These are phyloP conservation scores for Aspergillus unguis DNA, from an alignment of 2,329 filamentous ascomycete species.

Conservation along the genomic window DNA sequence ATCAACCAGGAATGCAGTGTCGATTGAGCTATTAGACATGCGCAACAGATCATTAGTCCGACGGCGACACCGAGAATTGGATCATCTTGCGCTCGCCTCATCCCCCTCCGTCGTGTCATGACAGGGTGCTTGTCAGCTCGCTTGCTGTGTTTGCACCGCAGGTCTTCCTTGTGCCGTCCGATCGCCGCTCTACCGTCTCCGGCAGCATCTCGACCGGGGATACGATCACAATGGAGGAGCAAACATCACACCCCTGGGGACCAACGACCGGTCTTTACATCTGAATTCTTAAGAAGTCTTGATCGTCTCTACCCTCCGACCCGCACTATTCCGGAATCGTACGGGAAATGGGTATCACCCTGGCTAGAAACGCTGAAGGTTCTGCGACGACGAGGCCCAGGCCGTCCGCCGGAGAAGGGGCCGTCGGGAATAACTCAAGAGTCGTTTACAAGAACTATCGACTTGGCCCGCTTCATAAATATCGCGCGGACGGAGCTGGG, in stretches of 20 bases:
- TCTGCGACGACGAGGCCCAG: conserved; percentile 20
- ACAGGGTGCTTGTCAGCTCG: conserved; percentile 39
- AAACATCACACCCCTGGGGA: conserved; percentile 18
- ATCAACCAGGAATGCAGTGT: conserved; percentile 11
- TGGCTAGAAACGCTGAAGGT: conserved; percentile 38
- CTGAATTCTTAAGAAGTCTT: conserved; percentile 18
- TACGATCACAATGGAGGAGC: conserved; percentile 20
- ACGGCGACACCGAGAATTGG: conserved; percentile 27
- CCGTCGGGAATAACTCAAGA: conserved; percentile 10
- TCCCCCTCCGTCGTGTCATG: conserved; percentile 40
- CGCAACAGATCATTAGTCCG: conserved; percentile 20
- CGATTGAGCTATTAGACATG: conserved; percentile 27
- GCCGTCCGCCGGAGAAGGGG: too few relatives aligned
- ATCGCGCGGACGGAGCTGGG: conserved; percentile 26
- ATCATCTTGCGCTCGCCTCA: conserved; percentile 25
- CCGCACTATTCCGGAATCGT: conserved; percentile 18
- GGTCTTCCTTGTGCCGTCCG: conserved; percentile 19
- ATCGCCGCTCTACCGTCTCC: neutral
- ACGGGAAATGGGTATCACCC: conserved; percentile 24
- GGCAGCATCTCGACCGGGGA: neutral
- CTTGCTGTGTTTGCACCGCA: conserved; percentile 34
- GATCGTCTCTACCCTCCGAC: conserved; percentile 9
- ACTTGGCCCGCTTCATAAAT: conserved; percentile 31
- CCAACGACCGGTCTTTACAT: conserved; percentile 18
- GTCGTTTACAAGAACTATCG: conserved; percentile 25